phyloP scores from a whole-genome alignment of 176 grass and related monocot genomes.

The Themeda triandra region DNA sequence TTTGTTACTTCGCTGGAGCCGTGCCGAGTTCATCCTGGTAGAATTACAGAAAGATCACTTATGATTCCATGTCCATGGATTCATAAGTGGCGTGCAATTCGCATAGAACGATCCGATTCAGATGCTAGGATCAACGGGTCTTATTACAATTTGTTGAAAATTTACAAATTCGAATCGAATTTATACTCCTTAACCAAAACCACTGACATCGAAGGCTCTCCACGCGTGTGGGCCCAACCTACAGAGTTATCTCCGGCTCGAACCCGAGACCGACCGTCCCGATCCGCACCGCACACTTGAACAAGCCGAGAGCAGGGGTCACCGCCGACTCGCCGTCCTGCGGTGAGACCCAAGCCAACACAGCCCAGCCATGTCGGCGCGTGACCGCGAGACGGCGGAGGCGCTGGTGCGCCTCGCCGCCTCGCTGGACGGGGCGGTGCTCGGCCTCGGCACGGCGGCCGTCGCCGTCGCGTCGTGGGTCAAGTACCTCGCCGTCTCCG shows the following conservation, averaged over 20 bases:
- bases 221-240: background rate
- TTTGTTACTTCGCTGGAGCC: background rate
- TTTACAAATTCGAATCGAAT: background rate
- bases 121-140: too few species aligned
- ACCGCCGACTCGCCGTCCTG: conserved; percentile 15
- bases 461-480: conserved; percentile 56
- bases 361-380: conserved; percentile 57
- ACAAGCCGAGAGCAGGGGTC: background rate
- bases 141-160: background rate
- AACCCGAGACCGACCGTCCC: background rate
- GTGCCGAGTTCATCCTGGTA: background rate
- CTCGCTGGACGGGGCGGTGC: conserved; percentile 74
- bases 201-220: background rate
- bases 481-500: conserved; percentile 63
- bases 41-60: background rate
- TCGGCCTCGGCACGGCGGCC: conserved; percentile 63
- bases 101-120: background rate
- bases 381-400: conserved; percentile 57
- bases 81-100: background rate
- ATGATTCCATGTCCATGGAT: background rate
- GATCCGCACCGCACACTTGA: background rate
- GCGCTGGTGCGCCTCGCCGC: conserved; percentile 61
- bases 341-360: background rate
- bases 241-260: background rate
- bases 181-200: background rate